Percentiles rank a stretch among this genome's conserved stretches.
Conservation (phyloP, 169 alveolate species). For the Blepharisma undulans region DNA sequence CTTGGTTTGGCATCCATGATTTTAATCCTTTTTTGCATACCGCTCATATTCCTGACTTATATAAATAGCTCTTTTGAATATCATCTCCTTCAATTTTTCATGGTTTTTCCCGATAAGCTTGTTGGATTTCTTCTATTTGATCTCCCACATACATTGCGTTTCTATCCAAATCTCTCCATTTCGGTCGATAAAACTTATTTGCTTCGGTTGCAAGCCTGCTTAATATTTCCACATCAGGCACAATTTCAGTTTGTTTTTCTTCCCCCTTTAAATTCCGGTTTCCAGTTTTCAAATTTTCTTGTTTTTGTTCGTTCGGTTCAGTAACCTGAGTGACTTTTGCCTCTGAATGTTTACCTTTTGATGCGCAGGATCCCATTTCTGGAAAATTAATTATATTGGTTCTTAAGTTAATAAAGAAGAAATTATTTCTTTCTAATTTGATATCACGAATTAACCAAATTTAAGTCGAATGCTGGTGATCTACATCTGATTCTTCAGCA, state of each 20-base stretch:
- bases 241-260: background rate
- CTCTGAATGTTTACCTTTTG: background rate
- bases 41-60: conserved; percentile 53
- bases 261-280: background rate
- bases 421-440: background rate
- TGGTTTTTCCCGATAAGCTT: background rate
- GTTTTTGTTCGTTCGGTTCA: background rate
- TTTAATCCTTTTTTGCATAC: conserved; percentile 48
- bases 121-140: background rate
- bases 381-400: background rate
- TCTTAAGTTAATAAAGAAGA: background rate
- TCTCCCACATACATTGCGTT: background rate
- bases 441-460: background rate
- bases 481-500: background rate
- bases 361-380: background rate
- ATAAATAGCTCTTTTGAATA: conserved; percentile 19
- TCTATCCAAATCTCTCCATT: background rate
- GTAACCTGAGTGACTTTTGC: background rate
- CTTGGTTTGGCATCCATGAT: conserved; percentile 79
- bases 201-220: background rate
- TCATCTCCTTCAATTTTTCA: background rate
- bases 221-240: background rate
- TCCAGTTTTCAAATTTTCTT: background rate
- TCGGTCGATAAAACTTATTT: background rate
- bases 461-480: background rate